Base-by-base conservation (phyloP, 1,284 basidiomycete genomes). In the Naganishia albida region DNA sequence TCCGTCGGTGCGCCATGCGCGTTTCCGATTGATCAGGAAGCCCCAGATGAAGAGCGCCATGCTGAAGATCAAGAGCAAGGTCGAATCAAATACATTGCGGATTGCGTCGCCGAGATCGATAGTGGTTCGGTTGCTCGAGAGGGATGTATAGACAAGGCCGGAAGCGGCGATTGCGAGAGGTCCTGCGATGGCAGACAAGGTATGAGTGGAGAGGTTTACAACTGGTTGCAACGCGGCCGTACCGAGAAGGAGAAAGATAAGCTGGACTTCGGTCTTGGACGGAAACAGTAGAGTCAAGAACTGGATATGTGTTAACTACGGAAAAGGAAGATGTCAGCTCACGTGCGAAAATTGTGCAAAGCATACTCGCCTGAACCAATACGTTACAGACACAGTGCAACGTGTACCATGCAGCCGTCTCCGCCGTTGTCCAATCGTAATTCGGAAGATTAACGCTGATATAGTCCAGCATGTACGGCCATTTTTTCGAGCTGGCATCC, bases 401-500 rank as follows among this genome's bases (percentile, higher is more conserved):
- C 51, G 92, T 81, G 50, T 90, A 84, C 92, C 92, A 98, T 3
- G 88, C 88, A 0, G 86, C 88, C 30, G 86, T 81, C 70, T 91
- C 85, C 0, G 85, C 83, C 6, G 81, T 74, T 2, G 82, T 82
- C 94, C 94, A 98, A 0, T 73, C 69, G 25, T 73, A 69, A 0
- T 87, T 87, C 1, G 92, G 93, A 2, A 96, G 87, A 56, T 87
- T 84, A 48, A 95, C 86, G 3, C 90, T 86, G 52, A 94, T 83
- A 77, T 97, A 99, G 68, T 88, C 89, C 62, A 98, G 86, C 88
- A 93, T 94, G 78, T 93, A 97, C 0, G 95, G 95, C 91, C 93
- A 97, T 39, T 80, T 79, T 70, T 85, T 82, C 68, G 88, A 91
- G 69, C 89, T 85, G 1, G 81, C 70, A 4, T 85, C 78, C 3